Evolutionary conservation across 768 basidiomycete species (phyloP).

Genomic region (Hygrophorus russula): DNA sequence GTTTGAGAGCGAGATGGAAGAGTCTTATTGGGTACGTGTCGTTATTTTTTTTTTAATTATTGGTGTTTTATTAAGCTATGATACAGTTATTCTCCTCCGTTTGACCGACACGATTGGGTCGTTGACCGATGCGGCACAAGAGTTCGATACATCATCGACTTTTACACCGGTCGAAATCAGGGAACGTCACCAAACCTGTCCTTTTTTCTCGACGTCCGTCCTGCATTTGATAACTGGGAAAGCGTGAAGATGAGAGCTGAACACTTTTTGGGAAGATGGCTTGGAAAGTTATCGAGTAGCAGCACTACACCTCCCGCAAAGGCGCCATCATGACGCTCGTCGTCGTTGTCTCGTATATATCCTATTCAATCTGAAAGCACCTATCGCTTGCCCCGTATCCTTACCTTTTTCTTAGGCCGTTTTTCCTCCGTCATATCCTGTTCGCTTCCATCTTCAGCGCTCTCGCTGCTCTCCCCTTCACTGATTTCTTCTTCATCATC

Average conservation of each 20-base stretch:
- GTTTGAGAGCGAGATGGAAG: conserved; percentile 72
- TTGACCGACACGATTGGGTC: conserved; percentile 96
- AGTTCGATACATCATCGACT: conserved; percentile 94
- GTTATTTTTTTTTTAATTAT: not conserved
- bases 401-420: conserved; percentile 45
- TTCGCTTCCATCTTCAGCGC: conserved; percentile 30
- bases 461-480: conserved; percentile 37
- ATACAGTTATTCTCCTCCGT: conserved; percentile 80
- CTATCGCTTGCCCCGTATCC: conserved; percentile 37
- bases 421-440: conserved; percentile 35
- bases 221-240: conserved; percentile 91
- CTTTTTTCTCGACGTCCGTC: conserved; percentile 91
- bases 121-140: conserved; percentile 87
- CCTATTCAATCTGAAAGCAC: not conserved
- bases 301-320: not conserved
- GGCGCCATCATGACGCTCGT: not conserved
- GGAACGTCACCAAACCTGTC: conserved; percentile 41
- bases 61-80: conserved; percentile 3
- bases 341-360: conserved; percentile 4
- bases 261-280: conserved; percentile 34
- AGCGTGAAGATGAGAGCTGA: conserved; percentile 75
- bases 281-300: conserved; percentile 8
- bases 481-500: conserved; percentile 59
- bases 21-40: conserved; percentile 65
- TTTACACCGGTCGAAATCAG: conserved; percentile 71